Base-by-base conservation (phyloP, 306 rosid genomes). In the Corylus americana region DNA sequence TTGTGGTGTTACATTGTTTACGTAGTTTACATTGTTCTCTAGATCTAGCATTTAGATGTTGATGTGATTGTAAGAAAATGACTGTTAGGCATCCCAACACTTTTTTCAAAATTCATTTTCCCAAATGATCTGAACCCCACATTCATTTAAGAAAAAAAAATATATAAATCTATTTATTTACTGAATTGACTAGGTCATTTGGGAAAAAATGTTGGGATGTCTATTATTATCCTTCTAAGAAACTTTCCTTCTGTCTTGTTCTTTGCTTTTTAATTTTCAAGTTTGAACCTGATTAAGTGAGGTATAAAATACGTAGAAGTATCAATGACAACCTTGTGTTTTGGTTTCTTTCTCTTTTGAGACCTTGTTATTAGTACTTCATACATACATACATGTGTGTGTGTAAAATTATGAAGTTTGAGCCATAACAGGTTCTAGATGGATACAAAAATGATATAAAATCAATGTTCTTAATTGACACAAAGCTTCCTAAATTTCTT, bases 181-280 rank as follows among this genome's bases (percentile, higher is more conserved):
- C n/a, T n/a, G n/a, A n/a, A n/a, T n/a, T n/a, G n/a, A n/a, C n/a
- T n/a, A n/a, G 22, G 22, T 22, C 22, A 22, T 22, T 22, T 22
- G 22, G 0, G 0, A 22, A 22, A 22, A 22, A 22, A 22, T 93
- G 98, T 92, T 96, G 44, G 98, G 98, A 37, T 95, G 98, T 81
- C 93, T 89, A 22, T 37, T 95, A 98, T 88, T 93, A 95, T 82
- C 93, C 93, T 87, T 64, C 10, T 64, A 35, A 64, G 70, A 14
- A 16, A 64, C 4, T 10, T 22, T 10, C 12, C 29, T 14, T 8
- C 2, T 64, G 7, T 61, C 10, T 31, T 14, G 8, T 35, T 14
- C 20, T 35, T 64, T 9, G 11, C 22, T 10, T 27, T 61, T 25
- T 14, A 10, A 22, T 67, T 17, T 42, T 39, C 48, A 37, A 17